Base-by-base conservation (phyloP, 352 stramenopile species). In the Blastocystis sp. region DNA sequence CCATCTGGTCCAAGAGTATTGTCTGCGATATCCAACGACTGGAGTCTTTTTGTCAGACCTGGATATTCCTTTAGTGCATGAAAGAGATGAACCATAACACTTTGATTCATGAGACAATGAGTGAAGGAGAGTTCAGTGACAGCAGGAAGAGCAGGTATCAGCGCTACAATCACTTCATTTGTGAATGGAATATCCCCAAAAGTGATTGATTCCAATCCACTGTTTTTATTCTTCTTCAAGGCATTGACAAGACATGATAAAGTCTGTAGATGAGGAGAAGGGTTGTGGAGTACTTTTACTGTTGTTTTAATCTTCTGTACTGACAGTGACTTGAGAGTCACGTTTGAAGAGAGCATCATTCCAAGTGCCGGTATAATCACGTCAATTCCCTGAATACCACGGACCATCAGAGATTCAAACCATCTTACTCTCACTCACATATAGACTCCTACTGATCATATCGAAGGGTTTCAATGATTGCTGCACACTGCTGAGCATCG, bases 1-100 rank as follows among this genome's bases (percentile, higher is more conserved):
- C 68, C 68, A n/a, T 79, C 68, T 30, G 68, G 68, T 24, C 68
- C 68, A 22, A 79, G 19, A 11, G 68, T 59, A 40, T 79, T 79
- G 68, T 42, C 17, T n/a, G 68, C 27, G 37, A 79, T 53, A 24
- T 79, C 68, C 1, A 79, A 40, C 1, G 37, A 24, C 13, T 58
- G 13, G 7, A 79, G 68, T 27, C 33, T 27, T 30, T 79, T 53
- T 7, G 37, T 60, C 19, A 79, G 37, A 22, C 17, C 9, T 11
- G 6, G 30, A 30, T 5, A 24, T 9, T 27, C 19, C 13, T 40
- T 40, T 24, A 79, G 22, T 1, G 64, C 33, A 1, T 35, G 15
- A 15, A 79, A 59, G 22, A 79, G n/a, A 27, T 56, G 68, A 11
- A 57, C 37, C 33, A 79, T 19, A 11, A 60, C 68, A 27, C 37